Evolutionary conservation across 169 alveolate species (phyloP).

Genomic region (Theileria annulata): DNA sequence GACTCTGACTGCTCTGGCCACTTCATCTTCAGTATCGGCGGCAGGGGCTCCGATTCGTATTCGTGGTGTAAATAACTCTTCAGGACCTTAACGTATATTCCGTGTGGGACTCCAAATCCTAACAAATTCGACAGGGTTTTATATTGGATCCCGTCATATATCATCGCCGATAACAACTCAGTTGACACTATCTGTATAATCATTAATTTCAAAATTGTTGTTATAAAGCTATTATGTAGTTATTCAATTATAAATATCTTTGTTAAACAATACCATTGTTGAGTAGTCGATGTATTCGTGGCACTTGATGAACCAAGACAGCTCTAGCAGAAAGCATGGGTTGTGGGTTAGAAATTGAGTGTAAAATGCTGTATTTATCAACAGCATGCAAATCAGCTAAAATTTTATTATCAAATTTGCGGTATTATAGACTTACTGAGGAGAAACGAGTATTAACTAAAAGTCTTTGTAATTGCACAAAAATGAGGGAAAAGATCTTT

Average conservation of each 20-base stretch:
- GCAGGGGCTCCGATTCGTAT: conserved; percentile 36
- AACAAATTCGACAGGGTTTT: conserved; percentile 41
- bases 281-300: conserved; percentile 38
- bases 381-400: conserved; percentile 41
- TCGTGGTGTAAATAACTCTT: conserved; percentile 45
- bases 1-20: conserved; percentile 9
- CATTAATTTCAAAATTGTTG: background rate
- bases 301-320: conserved; percentile 41
- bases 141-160: conserved; percentile 64
- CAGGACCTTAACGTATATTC: conserved; percentile 61
- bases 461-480: conserved; percentile 38
- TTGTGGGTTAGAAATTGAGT: conserved; percentile 51
- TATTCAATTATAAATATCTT: background rate
- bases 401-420: background rate
- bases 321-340: conserved; percentile 63
- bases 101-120: conserved; percentile 58
- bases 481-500: conserved; percentile 47
- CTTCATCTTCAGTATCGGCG: conserved; percentile 27
- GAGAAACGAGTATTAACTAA: conserved; percentile 54
- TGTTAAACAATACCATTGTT: conserved; percentile 37
- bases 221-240: background rate
- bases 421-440: conserved; percentile 15
- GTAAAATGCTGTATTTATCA: conserved; percentile 35
- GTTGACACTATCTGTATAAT: conserved; percentile 29
- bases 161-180: conserved; percentile 61